A percentile compares a stretch with the other conserved stretches of the same genome.
phyloP scores from a whole-genome alignment of 1,284 basidiomycete species.

The Papiliotrema fonsecae region DNA sequence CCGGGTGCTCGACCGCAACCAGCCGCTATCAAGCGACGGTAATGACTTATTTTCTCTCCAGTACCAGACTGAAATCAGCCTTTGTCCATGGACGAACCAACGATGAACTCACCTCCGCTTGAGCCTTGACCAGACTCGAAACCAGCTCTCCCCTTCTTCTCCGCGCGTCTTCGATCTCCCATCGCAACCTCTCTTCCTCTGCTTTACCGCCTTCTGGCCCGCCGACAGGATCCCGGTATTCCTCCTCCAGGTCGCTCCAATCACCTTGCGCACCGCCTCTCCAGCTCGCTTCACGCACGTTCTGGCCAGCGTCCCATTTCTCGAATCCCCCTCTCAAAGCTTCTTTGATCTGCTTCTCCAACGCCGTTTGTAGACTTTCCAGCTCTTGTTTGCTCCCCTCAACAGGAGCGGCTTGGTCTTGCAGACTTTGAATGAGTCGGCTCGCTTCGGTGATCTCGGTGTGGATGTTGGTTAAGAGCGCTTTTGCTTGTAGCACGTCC shows the following conservation, averaged over 20 bases:
- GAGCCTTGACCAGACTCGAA: slow-evolving; percentile 68
- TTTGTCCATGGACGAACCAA: neutral
- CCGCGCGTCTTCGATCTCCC: slow-evolving; percentile 61
- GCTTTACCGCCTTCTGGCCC: slow-evolving; percentile 45
- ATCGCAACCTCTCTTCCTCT: slow-evolving; percentile 58
- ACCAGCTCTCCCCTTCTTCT: slow-evolving; percentile 67
- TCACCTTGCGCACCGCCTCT: slow-evolving; percentile 30
- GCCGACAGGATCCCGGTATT: slow-evolving; percentile 49
- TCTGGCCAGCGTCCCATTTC: slow-evolving; percentile 83
- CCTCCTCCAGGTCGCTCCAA: slow-evolving; percentile 34
- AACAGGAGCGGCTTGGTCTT: slow-evolving; percentile 62
- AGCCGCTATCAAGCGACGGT: slow-evolving; percentile 75
- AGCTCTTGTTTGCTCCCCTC: slow-evolving; percentile 61
- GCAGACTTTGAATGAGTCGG: slow-evolving; percentile 64
- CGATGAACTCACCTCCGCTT: slow-evolving; percentile 62
- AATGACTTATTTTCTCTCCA: slow-evolving; percentile 78
- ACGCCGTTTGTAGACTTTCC: slow-evolving; percentile 60
- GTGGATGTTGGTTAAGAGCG: slow-evolving; percentile 80
- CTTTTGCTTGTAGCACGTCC: slow-evolving; percentile 85
- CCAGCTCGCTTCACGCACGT: slow-evolving; percentile 60
- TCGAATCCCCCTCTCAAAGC: slow-evolving; percentile 83
- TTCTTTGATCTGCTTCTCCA: slow-evolving; percentile 70
- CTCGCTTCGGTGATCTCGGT: slow-evolving; percentile 87
- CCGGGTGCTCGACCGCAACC: slow-evolving; percentile 79
- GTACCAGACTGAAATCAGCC: slow-evolving; percentile 57